These are phyloP conservation scores for Corchorus olitorius DNA, from an alignment of 345 rosid species.

Conservation along the genomic window DNA sequence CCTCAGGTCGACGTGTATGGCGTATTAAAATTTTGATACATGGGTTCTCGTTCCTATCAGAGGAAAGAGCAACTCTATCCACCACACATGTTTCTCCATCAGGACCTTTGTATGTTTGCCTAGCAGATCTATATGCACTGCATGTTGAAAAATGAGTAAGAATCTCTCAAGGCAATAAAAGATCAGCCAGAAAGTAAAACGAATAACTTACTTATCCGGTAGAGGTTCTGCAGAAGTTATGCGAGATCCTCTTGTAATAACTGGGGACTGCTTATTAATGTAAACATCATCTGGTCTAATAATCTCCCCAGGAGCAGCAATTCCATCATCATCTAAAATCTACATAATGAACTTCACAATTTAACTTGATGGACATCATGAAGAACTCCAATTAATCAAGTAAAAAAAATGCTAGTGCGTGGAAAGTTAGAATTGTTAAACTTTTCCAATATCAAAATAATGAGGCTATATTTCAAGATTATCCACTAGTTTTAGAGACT, in stretches of 20 bases:
- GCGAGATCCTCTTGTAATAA: slow-evolving; percentile 35
- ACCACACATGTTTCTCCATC: slow-evolving; percentile 87
- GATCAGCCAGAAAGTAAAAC: neutral
- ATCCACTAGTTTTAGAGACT: neutral
- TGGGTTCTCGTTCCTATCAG: slow-evolving; percentile 48
- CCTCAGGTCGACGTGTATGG: slow-evolving; percentile 98
- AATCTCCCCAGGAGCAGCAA: slow-evolving; percentile 92
- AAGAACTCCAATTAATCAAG: neutral
- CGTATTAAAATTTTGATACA: slow-evolving; percentile 74
- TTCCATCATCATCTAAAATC: slow-evolving; percentile 85
- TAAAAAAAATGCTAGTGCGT: neutral
- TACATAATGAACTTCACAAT: slow-evolving; percentile 25
- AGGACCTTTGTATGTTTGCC: slow-evolving; percentile 58
- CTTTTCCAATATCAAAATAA: neutral
- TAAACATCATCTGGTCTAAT: slow-evolving; percentile 66
- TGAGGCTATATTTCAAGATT: slow-evolving; percentile 1
- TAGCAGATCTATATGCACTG: slow-evolving; percentile 65
- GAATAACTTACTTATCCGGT: slow-evolving; percentile 52
- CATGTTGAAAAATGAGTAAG: slow-evolving; percentile 21
- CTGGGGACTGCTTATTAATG: slow-evolving; percentile 69
- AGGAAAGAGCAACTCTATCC: slow-evolving; percentile 78
- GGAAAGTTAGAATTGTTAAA: neutral
- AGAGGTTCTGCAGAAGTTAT: slow-evolving; percentile 33
- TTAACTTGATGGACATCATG: neutral
- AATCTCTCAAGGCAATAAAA: neutral